These are phyloP conservation scores for Fistulifera solaris DNA, from an alignment of 108 stramenopile species.

Conservation along the genomic window DNA sequence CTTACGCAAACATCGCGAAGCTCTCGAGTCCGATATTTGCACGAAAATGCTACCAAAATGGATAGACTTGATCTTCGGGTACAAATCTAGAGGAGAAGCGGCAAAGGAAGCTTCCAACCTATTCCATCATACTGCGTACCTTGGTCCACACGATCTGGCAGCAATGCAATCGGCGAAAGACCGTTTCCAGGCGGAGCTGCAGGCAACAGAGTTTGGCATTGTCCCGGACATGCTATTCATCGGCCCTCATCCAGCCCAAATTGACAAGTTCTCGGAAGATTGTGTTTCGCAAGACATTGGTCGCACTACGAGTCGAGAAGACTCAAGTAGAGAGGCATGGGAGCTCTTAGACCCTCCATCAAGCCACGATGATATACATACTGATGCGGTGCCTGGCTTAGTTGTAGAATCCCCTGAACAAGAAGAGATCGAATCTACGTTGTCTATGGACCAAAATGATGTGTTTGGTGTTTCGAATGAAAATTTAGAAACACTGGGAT, in stretches of 20 bases:
- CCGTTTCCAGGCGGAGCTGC: conserved; percentile 73
- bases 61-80: conserved; percentile 98
- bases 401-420: not conserved
- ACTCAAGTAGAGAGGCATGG: conserved; percentile 38
- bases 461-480: not conserved
- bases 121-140: conserved; percentile 87
- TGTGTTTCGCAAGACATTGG: conserved; percentile 47
- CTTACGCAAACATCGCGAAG: conserved; percentile 73
- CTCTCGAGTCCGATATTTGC: conserved; percentile 90
- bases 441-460: not conserved
- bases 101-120: conserved; percentile 78
- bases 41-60: conserved; percentile 79
- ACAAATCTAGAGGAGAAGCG: conserved; percentile 76
- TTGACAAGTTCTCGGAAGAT: conserved; percentile 11
- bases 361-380: not conserved
- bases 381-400: not conserved
- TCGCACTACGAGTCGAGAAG: conserved; percentile 32
- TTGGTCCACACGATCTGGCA: conserved; percentile 59
- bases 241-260: conserved; percentile 41
- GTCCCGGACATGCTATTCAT: conserved; percentile 68
- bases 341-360: conserved; percentile 42
- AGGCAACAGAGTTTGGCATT: conserved; percentile 81
- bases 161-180: conserved; percentile 57
- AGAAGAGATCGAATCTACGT: not conserved
- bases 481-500: no score